Conservation (phyloP, 2,329 filamentous ascomycete genomes). For the Paramyrothecium roridum region DNA sequence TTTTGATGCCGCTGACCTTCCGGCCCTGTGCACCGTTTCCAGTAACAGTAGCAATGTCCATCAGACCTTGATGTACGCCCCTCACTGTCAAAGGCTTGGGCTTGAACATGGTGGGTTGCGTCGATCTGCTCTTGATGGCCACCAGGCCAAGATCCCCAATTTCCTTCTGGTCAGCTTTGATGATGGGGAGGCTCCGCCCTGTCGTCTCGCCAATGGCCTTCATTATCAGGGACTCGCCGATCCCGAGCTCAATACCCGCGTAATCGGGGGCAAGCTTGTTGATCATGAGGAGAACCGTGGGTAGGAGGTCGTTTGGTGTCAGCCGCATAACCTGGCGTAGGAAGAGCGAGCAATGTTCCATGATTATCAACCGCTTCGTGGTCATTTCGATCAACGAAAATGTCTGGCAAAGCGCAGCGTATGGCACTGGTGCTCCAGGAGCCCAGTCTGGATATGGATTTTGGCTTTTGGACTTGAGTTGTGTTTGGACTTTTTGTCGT, state of each 20-base stretch:
- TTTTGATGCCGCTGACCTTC: constrained; percentile 95
- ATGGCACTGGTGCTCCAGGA: constrained; percentile 82
- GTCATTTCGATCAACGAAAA: constrained; percentile 96
- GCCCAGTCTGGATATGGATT: constrained; percentile 97
- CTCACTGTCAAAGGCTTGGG: constrained; percentile 85
- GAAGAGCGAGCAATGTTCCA: constrained; percentile 85
- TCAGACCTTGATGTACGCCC: constrained; percentile 82
- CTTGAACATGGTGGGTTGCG: constrained; percentile 98
- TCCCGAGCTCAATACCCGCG: constrained; percentile 94
- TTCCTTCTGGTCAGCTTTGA: constrained; percentile 94
- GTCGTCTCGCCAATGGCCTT: constrained; percentile 96
- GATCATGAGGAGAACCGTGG: constrained; percentile 92
- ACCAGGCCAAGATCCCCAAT: constrained; percentile 94
- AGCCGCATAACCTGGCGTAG: constrained; percentile 90
- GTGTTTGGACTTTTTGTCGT: constrained; percentile 76
- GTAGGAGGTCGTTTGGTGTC: constrained; percentile 81
- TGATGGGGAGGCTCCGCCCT: constrained; percentile 79
- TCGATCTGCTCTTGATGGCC: constrained; percentile 90
- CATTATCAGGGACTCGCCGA: constrained; percentile 97
- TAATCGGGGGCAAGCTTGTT: constrained; percentile 98
- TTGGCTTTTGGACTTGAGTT: constrained; percentile 64
- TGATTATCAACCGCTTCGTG: constrained; percentile 83
- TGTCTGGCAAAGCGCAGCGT: constrained; percentile 89
- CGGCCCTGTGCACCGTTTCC: constrained; percentile 85
- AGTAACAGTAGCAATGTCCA: constrained; percentile 81